Evolutionary conservation across 176 grass and related monocot species (phyloP), one percentile per base, ranked within the genome.

Genomic region (Pontederia crassipes): DNA sequence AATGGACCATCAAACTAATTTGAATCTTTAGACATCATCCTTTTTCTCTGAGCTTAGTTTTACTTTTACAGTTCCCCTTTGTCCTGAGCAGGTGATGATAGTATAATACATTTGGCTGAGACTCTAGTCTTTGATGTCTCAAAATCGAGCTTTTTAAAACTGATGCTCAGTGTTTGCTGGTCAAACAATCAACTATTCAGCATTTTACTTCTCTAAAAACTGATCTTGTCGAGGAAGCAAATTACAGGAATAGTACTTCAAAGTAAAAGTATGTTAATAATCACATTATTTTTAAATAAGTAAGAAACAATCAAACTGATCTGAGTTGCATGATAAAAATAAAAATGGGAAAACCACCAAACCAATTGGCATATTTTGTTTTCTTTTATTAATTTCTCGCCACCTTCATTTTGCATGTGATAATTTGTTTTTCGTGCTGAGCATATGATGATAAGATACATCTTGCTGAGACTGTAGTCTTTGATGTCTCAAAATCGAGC

Each of bases 111-210:
- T 55, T 15, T 35, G 18, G 13, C 11, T n/a, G 58, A 45, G 58
- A 61, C 14, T 6, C 14, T 9, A 40, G 32, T 29, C 18, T 35
- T 32, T 61, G 58, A 61, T 32, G 28, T 61, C 58, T 61, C 58
- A 61, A 59, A 61, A 45, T 61, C 1, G 28, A 61, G 58, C 58
- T 61, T 61, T 61, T 61, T 61, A 61, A 61, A 61, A 61, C 10
- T 61, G 58, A 61, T 45, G 58, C 28, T 61, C 58, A 61, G 1
- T 61, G 28, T 28, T 32, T 7, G 14, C 58, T 61, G 28, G 28
- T 12, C 17, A 18, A 20, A 55, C 20, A 14, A 45, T 32, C 35
- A 28, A 29, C 12, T 29, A 11, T 14, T 28, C 11, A 14, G 58
- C 8, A n/a, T 12, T 60, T 45, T 24, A 24, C 20, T 24, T 24